Base-by-base conservation (phyloP, 1,284 basidiomycete genomes). In the Boletus mariae region DNA sequence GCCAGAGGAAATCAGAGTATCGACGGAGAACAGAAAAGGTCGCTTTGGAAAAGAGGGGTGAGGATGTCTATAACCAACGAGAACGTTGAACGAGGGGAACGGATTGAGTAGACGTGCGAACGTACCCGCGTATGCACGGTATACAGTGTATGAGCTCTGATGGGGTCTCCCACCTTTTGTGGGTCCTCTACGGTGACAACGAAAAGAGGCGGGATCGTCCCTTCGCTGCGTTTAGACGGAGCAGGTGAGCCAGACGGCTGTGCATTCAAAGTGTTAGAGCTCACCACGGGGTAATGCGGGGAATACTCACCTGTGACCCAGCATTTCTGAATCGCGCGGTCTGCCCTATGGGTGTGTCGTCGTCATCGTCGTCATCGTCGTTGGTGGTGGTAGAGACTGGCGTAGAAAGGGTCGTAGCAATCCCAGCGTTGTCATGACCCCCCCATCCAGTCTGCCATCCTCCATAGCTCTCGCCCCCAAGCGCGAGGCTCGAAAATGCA, bases 1-100 rank as follows among this genome's bases (percentile, higher is more conserved):
- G 74, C 96, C 97, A 99, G 20, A 98, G 79, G 67, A 99, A 99
- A 71, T 99, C 97, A 20, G 91, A 93, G 72, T 97, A 99, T 23
- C 96, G 86, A 17, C 96, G 83, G 7, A 99, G 83, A 35, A 97
- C 94, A 4, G 94, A 94, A 67, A 95, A 93, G 2, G 84, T 76
- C 1, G 85, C 82, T 73, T 91, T 91, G 55, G 84, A 82, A 73
- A 83, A 96, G 41, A 87, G 73, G 0, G 90, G 85, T 1, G 92
- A 94, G 12, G 86, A 90, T 1, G 94, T 97, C 83, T 92, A 61
- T 6, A 31, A 48, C 17, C 26, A 40, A 49, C 13, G 15, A 44
- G 12, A 32, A 20, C 11, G 51, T 13, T n/a, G 15, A 51, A 45
- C 50, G 46, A 52, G 28, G 6, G 20, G 6, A 9, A 26, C 11